These are phyloP conservation scores for Rhizopogon roseolus DNA, from an alignment of 768 basidiomycete genomes.

Conservation along the genomic window DNA sequence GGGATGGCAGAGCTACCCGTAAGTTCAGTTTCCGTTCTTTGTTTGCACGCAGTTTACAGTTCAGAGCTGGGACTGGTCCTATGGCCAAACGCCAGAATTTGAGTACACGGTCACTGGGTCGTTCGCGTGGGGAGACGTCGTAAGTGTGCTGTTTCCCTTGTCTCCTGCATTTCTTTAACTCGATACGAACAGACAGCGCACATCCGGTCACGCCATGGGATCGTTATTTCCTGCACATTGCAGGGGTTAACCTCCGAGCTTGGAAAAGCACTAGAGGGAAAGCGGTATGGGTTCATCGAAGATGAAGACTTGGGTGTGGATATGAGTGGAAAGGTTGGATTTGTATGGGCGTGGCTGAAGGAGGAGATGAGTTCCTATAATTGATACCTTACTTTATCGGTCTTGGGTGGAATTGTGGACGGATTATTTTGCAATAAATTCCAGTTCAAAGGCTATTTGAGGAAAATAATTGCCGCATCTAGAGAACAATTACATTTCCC, in stretches of 20 bases:
- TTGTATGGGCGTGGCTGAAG: slow-evolving; percentile 23
- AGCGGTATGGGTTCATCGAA: slow-evolving; percentile 35
- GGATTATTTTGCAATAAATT: not conserved
- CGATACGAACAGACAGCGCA: slow-evolving; percentile 28
- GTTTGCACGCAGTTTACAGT: not conserved
- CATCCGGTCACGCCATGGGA: slow-evolving; percentile 62
- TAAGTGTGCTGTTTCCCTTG: slow-evolving; percentile 20
- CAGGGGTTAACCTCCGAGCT: slow-evolving; percentile 7
- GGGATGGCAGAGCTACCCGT: slow-evolving; percentile 76
- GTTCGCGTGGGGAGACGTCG: slow-evolving; percentile 53
- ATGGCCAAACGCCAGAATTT: slow-evolving; percentile 93
- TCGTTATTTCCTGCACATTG: slow-evolving; percentile 45
- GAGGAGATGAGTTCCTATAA: slow-evolving; percentile 15
- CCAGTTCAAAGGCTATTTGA: too few species aligned
- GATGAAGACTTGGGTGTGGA: slow-evolving; percentile 12
- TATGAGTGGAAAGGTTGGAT: slow-evolving; percentile 1
- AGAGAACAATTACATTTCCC: not conserved
- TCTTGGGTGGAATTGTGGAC: not conserved
- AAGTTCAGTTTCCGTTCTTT: slow-evolving; percentile 14
- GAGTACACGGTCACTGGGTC: slow-evolving; percentile 45
- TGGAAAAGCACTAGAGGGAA: slow-evolving; percentile 24
- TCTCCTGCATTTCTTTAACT: not conserved
- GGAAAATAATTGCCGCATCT: not conserved
- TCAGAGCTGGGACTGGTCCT: slow-evolving; percentile 91
- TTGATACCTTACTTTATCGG: not conserved